A percentile compares a stretch with the other conserved stretches of the same genome.
These are phyloP conservation scores for Hsuehochloa calcarea DNA, from an alignment of 176 grass and related monocot genomes.

Conservation along the genomic window DNA sequence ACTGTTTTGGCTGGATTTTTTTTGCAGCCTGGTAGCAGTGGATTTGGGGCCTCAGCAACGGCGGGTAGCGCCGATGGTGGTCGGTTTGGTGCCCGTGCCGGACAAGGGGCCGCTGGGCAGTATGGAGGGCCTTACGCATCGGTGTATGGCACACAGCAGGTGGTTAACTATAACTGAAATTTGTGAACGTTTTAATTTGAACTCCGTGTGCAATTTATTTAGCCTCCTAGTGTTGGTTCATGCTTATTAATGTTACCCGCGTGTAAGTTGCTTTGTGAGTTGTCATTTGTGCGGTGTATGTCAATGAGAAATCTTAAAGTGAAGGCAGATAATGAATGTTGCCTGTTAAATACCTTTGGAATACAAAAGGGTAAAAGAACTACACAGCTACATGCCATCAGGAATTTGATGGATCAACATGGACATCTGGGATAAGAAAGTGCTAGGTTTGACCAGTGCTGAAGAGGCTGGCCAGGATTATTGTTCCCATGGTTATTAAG, in stretches of 20 bases:
- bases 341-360: neutral
- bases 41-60: conserved; percentile 38
- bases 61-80: conserved; percentile 20
- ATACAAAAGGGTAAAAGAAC: neutral
- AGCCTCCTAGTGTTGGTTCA: neutral
- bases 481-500: too few relatives aligned
- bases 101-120: conserved; percentile 45
- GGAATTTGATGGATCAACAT: neutral
- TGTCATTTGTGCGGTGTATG: neutral
- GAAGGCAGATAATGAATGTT: conserved; percentile 1
- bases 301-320: neutral
- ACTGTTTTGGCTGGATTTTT: neutral
- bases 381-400: neutral
- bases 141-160: conserved; percentile 68
- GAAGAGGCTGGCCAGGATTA: neutral
- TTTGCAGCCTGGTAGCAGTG: conserved; percentile 62
- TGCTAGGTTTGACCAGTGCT: neutral
- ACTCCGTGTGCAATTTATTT: neutral
- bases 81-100: conserved; percentile 50
- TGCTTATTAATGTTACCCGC: neutral
- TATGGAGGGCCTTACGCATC: conserved; percentile 70
- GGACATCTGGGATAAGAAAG: neutral
- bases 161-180: conserved; percentile 20
- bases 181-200: neutral
- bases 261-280: neutral